Percentiles rank a stretch among this genome's conserved stretches.
phyloP scores from a whole-genome alignment of 306 rosid species.

The Myrica gale region DNA sequence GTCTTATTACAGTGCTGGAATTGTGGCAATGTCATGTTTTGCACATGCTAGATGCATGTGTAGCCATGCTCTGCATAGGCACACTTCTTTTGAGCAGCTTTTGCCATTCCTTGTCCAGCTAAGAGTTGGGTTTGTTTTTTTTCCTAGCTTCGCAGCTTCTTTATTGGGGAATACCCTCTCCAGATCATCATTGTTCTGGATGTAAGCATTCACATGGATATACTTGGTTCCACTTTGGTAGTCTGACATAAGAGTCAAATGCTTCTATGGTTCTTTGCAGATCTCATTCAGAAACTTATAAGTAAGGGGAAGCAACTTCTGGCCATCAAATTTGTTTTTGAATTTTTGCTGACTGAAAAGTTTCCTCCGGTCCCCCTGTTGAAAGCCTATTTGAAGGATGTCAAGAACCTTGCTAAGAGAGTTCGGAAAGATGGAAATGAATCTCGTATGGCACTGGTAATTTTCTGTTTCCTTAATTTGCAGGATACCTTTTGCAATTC shows the following conservation, averaged over 20 bases:
- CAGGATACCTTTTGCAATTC: conserved; percentile 2
- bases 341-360: conserved; percentile 44
- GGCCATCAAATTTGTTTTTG: conserved; percentile 68
- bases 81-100: neutral
- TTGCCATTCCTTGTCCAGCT: neutral
- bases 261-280: conserved; percentile 46
- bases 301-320: conserved; percentile 50
- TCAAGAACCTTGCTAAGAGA: conserved; percentile 46
- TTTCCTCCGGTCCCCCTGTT: conserved; percentile 69
- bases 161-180: neutral
- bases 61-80: neutral
- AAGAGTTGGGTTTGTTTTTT: neutral
- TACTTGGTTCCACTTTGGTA: conserved; percentile 5
- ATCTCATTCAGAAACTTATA: conserved; percentile 63
- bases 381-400: conserved; percentile 54
- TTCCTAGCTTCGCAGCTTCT: neutral
- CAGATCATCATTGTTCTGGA: neutral
- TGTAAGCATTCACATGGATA: neutral
- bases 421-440: conserved; percentile 52
- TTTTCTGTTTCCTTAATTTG: conserved; percentile 24
- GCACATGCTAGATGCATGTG: neutral
- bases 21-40: neutral
- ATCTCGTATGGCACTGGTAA: conserved; percentile 59
- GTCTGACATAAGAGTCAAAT: conserved; percentile 9
- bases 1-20: neutral